Conservation (phyloP, 1,139 yeast species). For the Pichia sp. region DNA sequence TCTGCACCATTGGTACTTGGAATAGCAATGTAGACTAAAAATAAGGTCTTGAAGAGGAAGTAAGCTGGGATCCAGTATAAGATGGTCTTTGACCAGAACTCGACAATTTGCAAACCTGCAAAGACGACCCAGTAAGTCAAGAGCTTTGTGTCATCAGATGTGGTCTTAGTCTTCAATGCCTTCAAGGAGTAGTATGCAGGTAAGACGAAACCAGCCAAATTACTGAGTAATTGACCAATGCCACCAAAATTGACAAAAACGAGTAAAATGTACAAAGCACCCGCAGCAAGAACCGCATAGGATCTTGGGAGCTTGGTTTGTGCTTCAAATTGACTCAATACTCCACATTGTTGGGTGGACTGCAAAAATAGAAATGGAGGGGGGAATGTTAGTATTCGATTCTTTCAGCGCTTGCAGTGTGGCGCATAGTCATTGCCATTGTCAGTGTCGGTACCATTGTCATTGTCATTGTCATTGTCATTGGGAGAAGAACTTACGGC, state of each 20-base stretch:
- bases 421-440: too few species aligned
- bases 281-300: conserved; percentile 66
- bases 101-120: conserved; percentile 82
- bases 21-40: conserved; percentile 80
- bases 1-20: conserved; percentile 87
- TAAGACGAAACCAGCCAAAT: conserved; percentile 81
- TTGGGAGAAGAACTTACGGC: too few species aligned
- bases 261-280: conserved; percentile 59
- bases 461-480: too few species aligned
- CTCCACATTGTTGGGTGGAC: conserved; percentile 21
- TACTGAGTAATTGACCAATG: conserved; percentile 85
- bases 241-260: conserved; percentile 90
- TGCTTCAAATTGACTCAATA: conserved; percentile 51
- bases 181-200: conserved; percentile 87
- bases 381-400: conserved; percentile 1
- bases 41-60: conserved; percentile 85
- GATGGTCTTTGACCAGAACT: conserved; percentile 92
- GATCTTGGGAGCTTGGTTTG: conserved; percentile 82
- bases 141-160: conserved; percentile 71
- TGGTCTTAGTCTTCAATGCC: conserved; percentile 67
- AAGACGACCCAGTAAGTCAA: conserved; percentile 94
- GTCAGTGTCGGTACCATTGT: too few species aligned
- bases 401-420: too few species aligned
- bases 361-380: conserved; percentile 3
- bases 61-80: conserved; percentile 95